These are phyloP conservation scores for Wallacemonas sp. DNA, from an alignment of 208 protist species.

Conservation along the genomic window DNA sequence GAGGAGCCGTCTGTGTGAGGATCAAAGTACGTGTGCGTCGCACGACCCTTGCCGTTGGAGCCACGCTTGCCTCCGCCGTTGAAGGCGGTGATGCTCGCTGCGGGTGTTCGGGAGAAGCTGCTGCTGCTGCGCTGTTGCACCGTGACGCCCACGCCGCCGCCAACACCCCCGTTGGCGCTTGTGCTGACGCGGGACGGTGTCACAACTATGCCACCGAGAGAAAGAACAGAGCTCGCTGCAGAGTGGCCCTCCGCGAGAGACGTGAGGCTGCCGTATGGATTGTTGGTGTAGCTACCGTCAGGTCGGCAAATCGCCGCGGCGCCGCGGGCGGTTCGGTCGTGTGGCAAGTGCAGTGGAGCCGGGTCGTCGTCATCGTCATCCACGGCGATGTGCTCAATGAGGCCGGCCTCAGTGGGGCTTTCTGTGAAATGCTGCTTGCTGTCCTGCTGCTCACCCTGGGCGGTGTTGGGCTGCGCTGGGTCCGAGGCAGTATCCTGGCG, in stretches of 20 bases:
- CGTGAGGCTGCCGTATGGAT: constrained; percentile 41
- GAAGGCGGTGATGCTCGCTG: constrained; percentile 13
- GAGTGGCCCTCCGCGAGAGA: constrained; percentile 29
- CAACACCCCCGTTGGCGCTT: constrained; percentile 15
- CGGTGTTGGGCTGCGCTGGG: too few species aligned
- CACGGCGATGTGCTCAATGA: constrained; percentile 10
- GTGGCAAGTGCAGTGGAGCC: constrained; percentile 19
- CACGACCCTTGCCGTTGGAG: background rate
- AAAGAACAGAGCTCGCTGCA: background rate
- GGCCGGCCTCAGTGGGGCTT: background rate
- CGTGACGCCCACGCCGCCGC: constrained; percentile 21
- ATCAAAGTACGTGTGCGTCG: constrained; percentile 1
- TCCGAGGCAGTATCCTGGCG: too few species aligned
- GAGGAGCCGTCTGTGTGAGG: background rate
- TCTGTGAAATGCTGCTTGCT: background rate
- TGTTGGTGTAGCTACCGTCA: constrained; percentile 46
- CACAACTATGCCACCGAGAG: constrained; percentile 3
- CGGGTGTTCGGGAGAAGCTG: constrained; percentile 11
- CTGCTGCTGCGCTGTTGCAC: constrained; percentile 23
- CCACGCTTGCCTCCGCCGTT: background rate
- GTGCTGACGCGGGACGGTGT: background rate
- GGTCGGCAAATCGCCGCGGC: constrained; percentile 18
- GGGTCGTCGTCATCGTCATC: constrained; percentile 24
- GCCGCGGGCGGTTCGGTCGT: constrained; percentile 7
- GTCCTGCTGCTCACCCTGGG: background rate